phyloP scores from a whole-genome alignment of 1,284 basidiomycete species.

The Sanghuangporus weigelae region DNA sequence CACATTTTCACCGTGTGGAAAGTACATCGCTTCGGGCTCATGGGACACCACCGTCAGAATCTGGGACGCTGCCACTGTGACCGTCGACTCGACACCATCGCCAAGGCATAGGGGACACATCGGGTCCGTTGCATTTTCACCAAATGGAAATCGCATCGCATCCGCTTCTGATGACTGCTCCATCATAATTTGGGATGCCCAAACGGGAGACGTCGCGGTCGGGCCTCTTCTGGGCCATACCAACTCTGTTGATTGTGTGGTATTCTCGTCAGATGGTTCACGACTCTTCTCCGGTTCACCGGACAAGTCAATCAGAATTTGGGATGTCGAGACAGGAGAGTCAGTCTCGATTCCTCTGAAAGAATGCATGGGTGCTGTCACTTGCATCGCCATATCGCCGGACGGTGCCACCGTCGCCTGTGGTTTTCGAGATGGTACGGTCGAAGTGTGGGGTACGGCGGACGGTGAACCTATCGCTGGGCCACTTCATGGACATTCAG shows the following conservation, averaged over 20 bases:
- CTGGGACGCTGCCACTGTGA: not conserved
- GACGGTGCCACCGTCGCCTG: not conserved
- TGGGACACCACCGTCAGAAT: not conserved
- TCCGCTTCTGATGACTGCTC: not conserved
- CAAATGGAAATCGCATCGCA: not conserved
- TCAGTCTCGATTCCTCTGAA: not conserved
- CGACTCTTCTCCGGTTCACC: not conserved
- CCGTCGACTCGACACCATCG: not conserved
- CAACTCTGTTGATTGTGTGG: not conserved
- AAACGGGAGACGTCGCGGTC: not conserved
- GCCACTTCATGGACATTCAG: too few species aligned
- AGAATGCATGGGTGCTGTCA: not conserved
- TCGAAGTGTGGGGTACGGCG: conserved; percentile 2
- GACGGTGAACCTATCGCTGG: not conserved
- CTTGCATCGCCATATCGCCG: not conserved
- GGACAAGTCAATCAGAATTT: not conserved
- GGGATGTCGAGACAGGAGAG: not conserved
- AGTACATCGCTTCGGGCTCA: not conserved
- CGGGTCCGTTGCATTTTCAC: not conserved
- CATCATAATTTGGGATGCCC: conserved; percentile 1
- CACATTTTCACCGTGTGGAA: not conserved
- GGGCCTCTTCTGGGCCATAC: not conserved
- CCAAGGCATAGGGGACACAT: not conserved
- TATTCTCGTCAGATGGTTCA: not conserved
- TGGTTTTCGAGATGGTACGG: not conserved